Conservation (phyloP, 2,329 filamentous ascomycete species). For the Didymella glomerata region DNA sequence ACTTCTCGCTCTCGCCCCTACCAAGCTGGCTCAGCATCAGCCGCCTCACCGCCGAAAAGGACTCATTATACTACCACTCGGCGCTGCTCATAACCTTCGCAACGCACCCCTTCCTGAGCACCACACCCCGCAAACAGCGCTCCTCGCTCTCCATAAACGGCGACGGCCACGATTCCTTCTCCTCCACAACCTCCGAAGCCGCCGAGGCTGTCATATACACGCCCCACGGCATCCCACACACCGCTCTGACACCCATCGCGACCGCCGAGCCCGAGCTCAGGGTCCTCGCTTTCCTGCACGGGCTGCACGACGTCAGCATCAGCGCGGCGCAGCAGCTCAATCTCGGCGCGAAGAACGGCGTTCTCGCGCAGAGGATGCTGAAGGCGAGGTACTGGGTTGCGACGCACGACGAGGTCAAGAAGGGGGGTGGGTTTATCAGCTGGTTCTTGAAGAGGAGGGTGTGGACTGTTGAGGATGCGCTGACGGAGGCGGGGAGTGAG, state of each 20-base stretch:
- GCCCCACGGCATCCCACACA: slow-evolving; percentile 66
- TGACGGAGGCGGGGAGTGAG: slow-evolving; percentile 57
- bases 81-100: slow-evolving; percentile 68
- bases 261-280: slow-evolving; percentile 57
- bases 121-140: slow-evolving; percentile 42
- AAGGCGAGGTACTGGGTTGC: slow-evolving; percentile 69
- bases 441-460: slow-evolving; percentile 58
- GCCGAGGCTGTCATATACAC: slow-evolving; percentile 70
- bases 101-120: slow-evolving; percentile 41
- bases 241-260: slow-evolving; percentile 57
- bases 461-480: slow-evolving; percentile 57
- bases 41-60: slow-evolving; percentile 62
- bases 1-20: slow-evolving; percentile 56
- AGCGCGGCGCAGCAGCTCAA: slow-evolving; percentile 65
- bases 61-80: slow-evolving; percentile 65
- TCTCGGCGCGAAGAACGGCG: slow-evolving; percentile 68
- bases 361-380: slow-evolving; percentile 63
- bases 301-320: slow-evolving; percentile 68
- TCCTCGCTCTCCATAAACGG: slow-evolving; percentile 44
- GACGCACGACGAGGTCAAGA: slow-evolving; percentile 72
- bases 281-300: slow-evolving; percentile 69
- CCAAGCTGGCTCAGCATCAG: slow-evolving; percentile 70
- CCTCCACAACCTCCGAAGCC: slow-evolving; percentile 27
- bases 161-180: slow-evolving; percentile 34
- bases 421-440: slow-evolving; percentile 64